These are phyloP conservation scores for Phytophthora idaei DNA, from an alignment of 352 stramenopile genomes.

Conservation along the genomic window DNA sequence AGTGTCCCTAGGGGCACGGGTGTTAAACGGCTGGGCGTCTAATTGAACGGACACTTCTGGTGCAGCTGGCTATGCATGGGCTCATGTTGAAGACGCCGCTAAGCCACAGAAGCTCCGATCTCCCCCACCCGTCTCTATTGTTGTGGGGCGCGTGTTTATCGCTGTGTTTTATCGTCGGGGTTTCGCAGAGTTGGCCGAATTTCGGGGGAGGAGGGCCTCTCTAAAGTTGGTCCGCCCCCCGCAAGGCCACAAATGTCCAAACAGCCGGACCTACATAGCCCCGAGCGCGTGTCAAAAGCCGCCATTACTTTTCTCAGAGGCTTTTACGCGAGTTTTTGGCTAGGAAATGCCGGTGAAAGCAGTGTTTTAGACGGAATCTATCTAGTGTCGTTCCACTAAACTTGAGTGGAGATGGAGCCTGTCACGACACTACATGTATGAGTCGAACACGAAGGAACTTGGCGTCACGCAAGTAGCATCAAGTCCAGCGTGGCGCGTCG, in stretches of 20 bases:
- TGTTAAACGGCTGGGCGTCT: slow-evolving; percentile 28
- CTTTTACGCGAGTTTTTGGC: slow-evolving; percentile 38
- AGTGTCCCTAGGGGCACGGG: neutral
- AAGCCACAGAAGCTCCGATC: slow-evolving; percentile 36
- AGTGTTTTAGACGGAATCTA: neutral
- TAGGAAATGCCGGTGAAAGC: slow-evolving; percentile 15
- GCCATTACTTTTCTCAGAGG: slow-evolving; percentile 35
- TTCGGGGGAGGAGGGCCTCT: slow-evolving; percentile 19
- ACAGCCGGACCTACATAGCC: slow-evolving; percentile 31
- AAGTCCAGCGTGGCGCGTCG: slow-evolving; percentile 26
- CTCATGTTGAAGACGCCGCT: slow-evolving; percentile 26
- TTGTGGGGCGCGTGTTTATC: slow-evolving; percentile 22
- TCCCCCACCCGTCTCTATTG: slow-evolving; percentile 26
- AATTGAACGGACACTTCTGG: slow-evolving; percentile 29
- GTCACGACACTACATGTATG: slow-evolving; percentile 3
- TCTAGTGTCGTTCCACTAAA: slow-evolving; percentile 13
- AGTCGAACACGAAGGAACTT: slow-evolving; percentile 1
- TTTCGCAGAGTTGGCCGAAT: slow-evolving; percentile 18
- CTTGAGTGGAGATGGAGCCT: slow-evolving; percentile 18
- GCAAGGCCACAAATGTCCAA: slow-evolving; percentile 12
- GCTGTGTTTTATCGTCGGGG: slow-evolving; percentile 16
- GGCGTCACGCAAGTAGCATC: slow-evolving; percentile 18
- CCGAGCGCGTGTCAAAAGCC: slow-evolving; percentile 32
- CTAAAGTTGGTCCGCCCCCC: slow-evolving; percentile 21
- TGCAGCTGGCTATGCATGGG: slow-evolving; percentile 16